Percentiles rank a stretch among this genome's conserved stretches.
Evolutionary conservation across 768 basidiomycete species (phyloP).

Genomic region (Candolleomyces eurysporus): DNA sequence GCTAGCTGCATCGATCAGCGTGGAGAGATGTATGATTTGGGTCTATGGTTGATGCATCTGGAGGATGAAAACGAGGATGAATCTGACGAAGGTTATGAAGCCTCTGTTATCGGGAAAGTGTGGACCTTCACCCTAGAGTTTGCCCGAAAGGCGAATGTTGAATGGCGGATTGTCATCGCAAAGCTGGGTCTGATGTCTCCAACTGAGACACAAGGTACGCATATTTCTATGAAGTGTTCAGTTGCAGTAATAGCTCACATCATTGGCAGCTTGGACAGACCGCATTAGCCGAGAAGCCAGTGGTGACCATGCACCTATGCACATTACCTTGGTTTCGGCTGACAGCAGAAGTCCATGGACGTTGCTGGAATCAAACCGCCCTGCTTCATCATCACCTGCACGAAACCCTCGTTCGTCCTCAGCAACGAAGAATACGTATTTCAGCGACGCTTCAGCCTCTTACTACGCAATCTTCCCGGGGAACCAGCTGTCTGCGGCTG

Average conservation of each 20-base stretch:
- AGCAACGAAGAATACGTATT: slow-evolving; percentile 20
- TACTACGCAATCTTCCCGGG: slow-evolving; percentile 9
- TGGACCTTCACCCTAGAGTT: slow-evolving; percentile 70
- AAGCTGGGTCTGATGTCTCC: slow-evolving; percentile 62
- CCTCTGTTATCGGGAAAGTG: slow-evolving; percentile 54
- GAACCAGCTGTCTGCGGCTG: slow-evolving; percentile 4
- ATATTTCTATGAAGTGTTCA: neutral
- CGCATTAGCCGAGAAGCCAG: slow-evolving; percentile 40
- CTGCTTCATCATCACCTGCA: slow-evolving; percentile 13
- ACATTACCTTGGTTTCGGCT: slow-evolving; percentile 60
- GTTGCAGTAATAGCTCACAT: slow-evolving; percentile 7
- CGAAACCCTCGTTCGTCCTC: slow-evolving; percentile 25
- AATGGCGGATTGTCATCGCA: slow-evolving; percentile 77
- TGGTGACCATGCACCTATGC: slow-evolving; percentile 47
- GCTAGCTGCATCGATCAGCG: slow-evolving; percentile 75
- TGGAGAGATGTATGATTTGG: slow-evolving; percentile 70
- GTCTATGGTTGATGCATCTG: slow-evolving; percentile 63
- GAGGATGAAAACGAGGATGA: slow-evolving; percentile 25
- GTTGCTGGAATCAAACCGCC: slow-evolving; percentile 38
- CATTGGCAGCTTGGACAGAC: slow-evolving; percentile 62
- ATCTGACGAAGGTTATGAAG: slow-evolving; percentile 31
- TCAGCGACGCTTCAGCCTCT: slow-evolving; percentile 17
- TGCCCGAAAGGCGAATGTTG: slow-evolving; percentile 63
- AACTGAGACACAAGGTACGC: slow-evolving; percentile 65
- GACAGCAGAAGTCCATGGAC: slow-evolving; percentile 61